These are phyloP conservation scores for Ceratocystis lukuohia DNA, from an alignment of 2,329 filamentous ascomycete genomes.

Conservation along the genomic window DNA sequence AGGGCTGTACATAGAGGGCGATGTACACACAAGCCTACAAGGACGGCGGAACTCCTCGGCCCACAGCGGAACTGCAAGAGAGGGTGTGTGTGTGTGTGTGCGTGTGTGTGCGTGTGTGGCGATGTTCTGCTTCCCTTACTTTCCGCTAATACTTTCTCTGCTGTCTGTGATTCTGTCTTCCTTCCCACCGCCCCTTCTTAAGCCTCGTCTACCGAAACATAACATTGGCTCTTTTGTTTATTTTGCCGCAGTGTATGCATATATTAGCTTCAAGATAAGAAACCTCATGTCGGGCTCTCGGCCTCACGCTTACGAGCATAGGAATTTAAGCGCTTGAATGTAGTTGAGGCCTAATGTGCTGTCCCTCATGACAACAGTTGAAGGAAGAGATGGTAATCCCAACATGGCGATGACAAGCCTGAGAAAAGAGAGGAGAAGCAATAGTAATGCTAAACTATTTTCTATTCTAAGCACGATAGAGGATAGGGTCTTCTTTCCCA, in stretches of 20 bases:
- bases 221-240: not conserved
- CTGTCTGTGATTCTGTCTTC: not conserved
- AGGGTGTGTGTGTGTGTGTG: not conserved
- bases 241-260: not conserved
- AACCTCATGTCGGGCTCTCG: not conserved
- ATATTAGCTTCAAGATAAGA: not conserved
- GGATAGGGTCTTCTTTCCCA: no score
- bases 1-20: not conserved
- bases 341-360: not conserved
- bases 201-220: not conserved
- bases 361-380: no score
- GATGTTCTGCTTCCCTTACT: not conserved
- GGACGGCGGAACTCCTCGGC: not conserved
- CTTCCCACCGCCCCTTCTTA: not conserved
- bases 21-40: not conserved
- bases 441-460: no score
- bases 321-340: not conserved
- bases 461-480: no score
- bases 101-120: constrained; percentile 3
- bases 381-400: no score
- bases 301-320: not conserved
- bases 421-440: no score
- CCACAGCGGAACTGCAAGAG: not conserved
- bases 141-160: not conserved
- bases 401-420: no score